A percentile compares a stretch with the other conserved stretches of the same genome.
Evolutionary conservation across 208 protist genomes (phyloP).

Genomic region (Blechomonas ayalai): DNA sequence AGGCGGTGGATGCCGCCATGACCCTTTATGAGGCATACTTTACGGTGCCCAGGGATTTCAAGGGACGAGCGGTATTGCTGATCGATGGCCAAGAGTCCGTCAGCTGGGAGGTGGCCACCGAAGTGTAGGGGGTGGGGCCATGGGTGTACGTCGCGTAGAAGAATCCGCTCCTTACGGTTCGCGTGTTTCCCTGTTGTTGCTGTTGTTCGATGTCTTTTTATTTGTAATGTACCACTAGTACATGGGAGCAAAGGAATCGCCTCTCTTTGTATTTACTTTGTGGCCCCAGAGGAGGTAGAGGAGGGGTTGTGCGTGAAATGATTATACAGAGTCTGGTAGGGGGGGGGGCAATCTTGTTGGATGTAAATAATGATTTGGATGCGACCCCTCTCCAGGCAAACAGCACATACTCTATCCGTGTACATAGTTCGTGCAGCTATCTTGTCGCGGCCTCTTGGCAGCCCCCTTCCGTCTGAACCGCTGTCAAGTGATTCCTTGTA

Average conservation of each 20-base stretch:
- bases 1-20: background rate
- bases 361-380: too few species aligned
- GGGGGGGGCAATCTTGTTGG: too few species aligned
- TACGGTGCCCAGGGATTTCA: slow-evolving; percentile 13
- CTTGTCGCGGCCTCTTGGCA: too few species aligned
- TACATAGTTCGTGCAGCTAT: too few species aligned
- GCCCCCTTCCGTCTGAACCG: too few species aligned
- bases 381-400: too few species aligned
- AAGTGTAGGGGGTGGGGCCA: background rate
- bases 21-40: slow-evolving; percentile 25
- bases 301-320: too few species aligned
- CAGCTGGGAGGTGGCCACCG: slow-evolving; percentile 32
- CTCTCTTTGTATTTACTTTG: too few species aligned
- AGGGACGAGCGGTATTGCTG: slow-evolving; percentile 28
- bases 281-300: too few species aligned
- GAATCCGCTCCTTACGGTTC: background rate
- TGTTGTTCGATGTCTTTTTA: background rate
- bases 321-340: too few species aligned
- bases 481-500: too few species aligned
- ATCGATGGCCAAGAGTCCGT: slow-evolving; percentile 41
- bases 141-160: background rate
- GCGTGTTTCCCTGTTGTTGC: background rate
- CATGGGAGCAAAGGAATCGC: background rate
- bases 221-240: background rate
- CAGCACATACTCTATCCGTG: too few species aligned